Base-by-base conservation (phyloP, 164 flowering plant species). In the Kalanchoe fedtschenkoi region DNA sequence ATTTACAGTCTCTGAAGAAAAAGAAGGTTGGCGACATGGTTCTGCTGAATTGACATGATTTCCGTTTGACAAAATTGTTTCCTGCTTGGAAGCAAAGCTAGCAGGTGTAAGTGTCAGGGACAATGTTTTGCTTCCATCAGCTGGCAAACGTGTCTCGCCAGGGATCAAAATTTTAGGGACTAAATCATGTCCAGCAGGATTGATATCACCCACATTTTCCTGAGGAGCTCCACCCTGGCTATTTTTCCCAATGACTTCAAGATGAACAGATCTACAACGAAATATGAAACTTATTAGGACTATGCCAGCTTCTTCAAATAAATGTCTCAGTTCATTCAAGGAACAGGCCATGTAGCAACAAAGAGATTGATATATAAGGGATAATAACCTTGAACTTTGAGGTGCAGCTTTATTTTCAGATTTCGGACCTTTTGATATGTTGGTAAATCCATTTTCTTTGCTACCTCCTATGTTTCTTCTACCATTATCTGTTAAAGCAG, bases 391-490 rank as follows among this genome's bases (percentile, higher is more conserved):
- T 70, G 62, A 42, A 29, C 17, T 44, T 30, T 26, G 43, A 62
- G 70, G 22, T 0, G 57, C 33, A 2, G 60, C 62, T 42, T 63
- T 62, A 22, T 59, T 63, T 55, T 63, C 68, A 1, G 54, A 29
- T 64, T 64, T 67, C 44, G 67, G 58, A 2, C 73, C 69, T 10
- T 66, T 73, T 19, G 59, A 22, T 1, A 34, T 47, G 61, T 67
- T 64, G 68, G 59, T 37, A 6, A 47, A 58, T 56, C 80, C 77
- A 72, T 71, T 74, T 51, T 76, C 77, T 57, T 68, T 76, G 34
- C 70, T 65, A 61, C 60, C 6, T 59, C 65, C 43, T 14, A 55
- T 33, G 70, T 58, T 74, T 66, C 74, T 74, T 61, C 69, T 74
- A 34, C 62, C 65, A 34, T 67, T 66, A 67, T 57, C 68, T 69